Percentiles rank a stretch among this genome's conserved stretches.
Conservation (phyloP, 139 green algal genomes). For the Asterochloris sp. region DNA sequence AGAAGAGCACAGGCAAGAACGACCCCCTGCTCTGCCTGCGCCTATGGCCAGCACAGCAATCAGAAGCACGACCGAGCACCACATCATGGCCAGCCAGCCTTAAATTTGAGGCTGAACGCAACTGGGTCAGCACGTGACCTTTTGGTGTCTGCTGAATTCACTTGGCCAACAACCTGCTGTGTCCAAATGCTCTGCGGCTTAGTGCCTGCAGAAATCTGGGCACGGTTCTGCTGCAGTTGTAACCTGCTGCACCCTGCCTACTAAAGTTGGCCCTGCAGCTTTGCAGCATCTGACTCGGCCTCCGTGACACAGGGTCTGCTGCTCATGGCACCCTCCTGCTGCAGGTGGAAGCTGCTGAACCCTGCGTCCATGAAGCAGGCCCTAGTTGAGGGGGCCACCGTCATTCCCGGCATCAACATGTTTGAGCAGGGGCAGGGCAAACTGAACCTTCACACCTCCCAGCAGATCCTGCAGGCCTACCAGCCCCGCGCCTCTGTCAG, state of each 20-base stretch:
- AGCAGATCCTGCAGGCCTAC: constrained; percentile 70
- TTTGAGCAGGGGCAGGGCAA: constrained; percentile 80
- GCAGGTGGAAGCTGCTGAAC: constrained; percentile 84
- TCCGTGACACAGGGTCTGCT: not conserved
- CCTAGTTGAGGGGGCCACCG: constrained; percentile 86
- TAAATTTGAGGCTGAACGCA: too few relatives aligned
- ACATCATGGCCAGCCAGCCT: too few relatives aligned
- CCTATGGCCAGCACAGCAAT: too few relatives aligned
- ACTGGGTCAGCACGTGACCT: too few relatives aligned
- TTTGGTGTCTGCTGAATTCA: too few relatives aligned
- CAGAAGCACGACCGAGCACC: too few relatives aligned
- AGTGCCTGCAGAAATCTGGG: too few relatives aligned
- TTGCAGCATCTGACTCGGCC: not conserved
- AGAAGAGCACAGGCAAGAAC: constrained; percentile 52
- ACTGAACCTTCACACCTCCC: constrained; percentile 64
- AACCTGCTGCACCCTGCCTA: not conserved
- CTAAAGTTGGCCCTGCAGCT: not conserved
- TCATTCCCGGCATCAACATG: constrained; percentile 69
- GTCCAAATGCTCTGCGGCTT: too few relatives aligned
- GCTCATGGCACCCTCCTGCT: not conserved
- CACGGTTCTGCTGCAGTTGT: too few relatives aligned
- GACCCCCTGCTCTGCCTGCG: not conserved
- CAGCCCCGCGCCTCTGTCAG: constrained; percentile 79
- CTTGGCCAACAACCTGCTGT: too few relatives aligned
- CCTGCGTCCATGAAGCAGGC: constrained; percentile 98